Evolutionary conservation across 208 protist species (phyloP), one percentile per base, ranked within the genome.

Genomic region (Leishmania guyanensis): DNA sequence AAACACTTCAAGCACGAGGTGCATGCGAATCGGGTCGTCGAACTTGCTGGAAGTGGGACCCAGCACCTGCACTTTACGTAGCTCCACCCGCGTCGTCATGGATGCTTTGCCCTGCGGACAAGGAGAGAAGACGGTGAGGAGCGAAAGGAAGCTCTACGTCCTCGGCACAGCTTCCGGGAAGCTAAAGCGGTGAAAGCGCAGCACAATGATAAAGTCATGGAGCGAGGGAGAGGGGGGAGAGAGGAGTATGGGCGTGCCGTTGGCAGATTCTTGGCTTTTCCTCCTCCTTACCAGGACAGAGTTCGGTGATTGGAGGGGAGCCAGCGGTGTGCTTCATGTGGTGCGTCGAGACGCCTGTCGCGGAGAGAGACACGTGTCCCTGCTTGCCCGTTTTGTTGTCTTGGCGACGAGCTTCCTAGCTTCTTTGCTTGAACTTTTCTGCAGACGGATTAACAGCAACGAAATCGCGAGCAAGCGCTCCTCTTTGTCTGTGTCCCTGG

Each of bases 1-100:
- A 73, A 92, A 94, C 29, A 96, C 86, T 48, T 96, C 90, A 29
- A 96, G 78, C 17, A 89, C 86, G 3, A 96, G 39, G 48, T 86
- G 79, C 39, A 96, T 33, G 39, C 56, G 46, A 64, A 96, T 93
- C 1, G 93, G 89, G 5, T 83, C 87, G 62, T 84, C 80, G 58
- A 94, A 96, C 16, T 77, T 71, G 5, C 76, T 79, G 1, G 91
- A 90, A 68, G 92, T 94, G 26, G 71, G 39, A 5, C 87, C 87
- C 54, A 90, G 39, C 39, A 95, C 85, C 2, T 58, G 74, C 14
- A 90, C 88, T 75, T 90, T 90, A 26, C 85, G 78, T n/a, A 95
- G 81, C 58, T 88, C 82, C 16, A 95, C 85, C n/a, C 92, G 86
- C 6, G 92, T 93, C 9, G 88, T 73, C 90, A 93, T 93, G 0